Evolutionary conservation across 176 grass and related monocot genomes (phyloP).

Genomic region (Ananas comosus): DNA sequence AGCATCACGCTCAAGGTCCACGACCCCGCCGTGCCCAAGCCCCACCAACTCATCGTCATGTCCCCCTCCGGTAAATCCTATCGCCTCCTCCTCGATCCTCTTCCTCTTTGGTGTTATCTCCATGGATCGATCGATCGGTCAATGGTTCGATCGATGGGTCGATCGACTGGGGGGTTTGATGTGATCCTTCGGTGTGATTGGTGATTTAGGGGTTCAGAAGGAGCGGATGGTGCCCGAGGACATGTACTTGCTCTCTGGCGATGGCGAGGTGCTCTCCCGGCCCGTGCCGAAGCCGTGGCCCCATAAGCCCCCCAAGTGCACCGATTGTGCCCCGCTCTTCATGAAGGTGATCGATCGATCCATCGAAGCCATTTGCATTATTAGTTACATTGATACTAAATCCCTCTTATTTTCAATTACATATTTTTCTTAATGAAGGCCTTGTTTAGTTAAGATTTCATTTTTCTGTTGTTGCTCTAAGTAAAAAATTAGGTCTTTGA

Average conservation of each 20-base stretch:
- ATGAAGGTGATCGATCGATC: slow-evolving; percentile 55
- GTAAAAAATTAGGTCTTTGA: neutral
- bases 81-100: neutral
- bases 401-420: no score
- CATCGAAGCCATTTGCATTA: neutral
- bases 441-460: no score
- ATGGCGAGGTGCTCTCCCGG: slow-evolving; percentile 46
- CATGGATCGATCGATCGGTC: neutral
- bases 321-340: slow-evolving; percentile 89
- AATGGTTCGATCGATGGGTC: neutral
- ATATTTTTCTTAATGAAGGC: no score
- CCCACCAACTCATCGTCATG: slow-evolving; percentile 78
- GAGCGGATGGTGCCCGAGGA: slow-evolving; percentile 85
- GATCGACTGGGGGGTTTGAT: no score
- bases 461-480: neutral
- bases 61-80: slow-evolving; percentile 54
- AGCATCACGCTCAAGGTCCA: slow-evolving; percentile 91
- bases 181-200: neutral
- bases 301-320: slow-evolving; percentile 74
- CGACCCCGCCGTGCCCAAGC: slow-evolving; percentile 46
- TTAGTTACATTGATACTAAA: neutral
- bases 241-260: slow-evolving; percentile 67
- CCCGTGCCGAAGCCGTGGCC: slow-evolving; percentile 66
- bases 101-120: neutral
- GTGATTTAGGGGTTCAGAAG: slow-evolving; percentile 76